Conservation (phyloP, 2,329 filamentous ascomycete genomes). For the Xylaria arbuscula region DNA sequence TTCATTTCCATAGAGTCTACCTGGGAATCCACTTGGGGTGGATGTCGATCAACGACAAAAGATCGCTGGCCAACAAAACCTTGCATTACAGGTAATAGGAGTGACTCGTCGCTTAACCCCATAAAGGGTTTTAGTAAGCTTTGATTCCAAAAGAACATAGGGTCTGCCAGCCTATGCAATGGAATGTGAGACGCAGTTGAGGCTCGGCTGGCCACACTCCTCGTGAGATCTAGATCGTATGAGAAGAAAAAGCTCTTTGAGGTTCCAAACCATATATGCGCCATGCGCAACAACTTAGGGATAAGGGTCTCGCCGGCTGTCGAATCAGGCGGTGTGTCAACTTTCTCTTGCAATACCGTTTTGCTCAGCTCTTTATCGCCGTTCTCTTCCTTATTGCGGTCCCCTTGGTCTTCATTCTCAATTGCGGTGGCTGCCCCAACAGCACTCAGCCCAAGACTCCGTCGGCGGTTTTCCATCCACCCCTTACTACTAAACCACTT, state of each 20-base stretch:
- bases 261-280: conserved; percentile 83
- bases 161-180: conserved; percentile 78
- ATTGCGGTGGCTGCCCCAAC: conserved; percentile 51
- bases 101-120: conserved; percentile 74
- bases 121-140: conserved; percentile 80
- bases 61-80: conserved; percentile 90
- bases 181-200: conserved; percentile 63
- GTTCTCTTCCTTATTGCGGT: conserved; percentile 31
- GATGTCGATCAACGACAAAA: conserved; percentile 77
- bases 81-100: conserved; percentile 87
- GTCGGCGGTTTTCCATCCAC: conserved; percentile 78
- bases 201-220: conserved; percentile 63
- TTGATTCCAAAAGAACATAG: conserved; percentile 90
- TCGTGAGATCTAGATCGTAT: conserved; percentile 92
- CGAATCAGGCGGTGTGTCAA: conserved; percentile 41
- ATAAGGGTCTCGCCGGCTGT: conserved; percentile 68
- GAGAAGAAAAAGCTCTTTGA: conserved; percentile 93
- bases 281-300: conserved; percentile 85
- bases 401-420: conserved; percentile 50
- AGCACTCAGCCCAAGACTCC: conserved; percentile 74
- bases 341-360: conserved; percentile 46
- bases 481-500: conserved; percentile 91
- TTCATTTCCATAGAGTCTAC: conserved; percentile 49
- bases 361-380: conserved; percentile 47
- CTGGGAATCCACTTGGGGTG: conserved; percentile 63